Evolutionary conservation across 495 filamentous ascomycete species (phyloP).

Genomic region (Lophiotrema nucula): DNA sequence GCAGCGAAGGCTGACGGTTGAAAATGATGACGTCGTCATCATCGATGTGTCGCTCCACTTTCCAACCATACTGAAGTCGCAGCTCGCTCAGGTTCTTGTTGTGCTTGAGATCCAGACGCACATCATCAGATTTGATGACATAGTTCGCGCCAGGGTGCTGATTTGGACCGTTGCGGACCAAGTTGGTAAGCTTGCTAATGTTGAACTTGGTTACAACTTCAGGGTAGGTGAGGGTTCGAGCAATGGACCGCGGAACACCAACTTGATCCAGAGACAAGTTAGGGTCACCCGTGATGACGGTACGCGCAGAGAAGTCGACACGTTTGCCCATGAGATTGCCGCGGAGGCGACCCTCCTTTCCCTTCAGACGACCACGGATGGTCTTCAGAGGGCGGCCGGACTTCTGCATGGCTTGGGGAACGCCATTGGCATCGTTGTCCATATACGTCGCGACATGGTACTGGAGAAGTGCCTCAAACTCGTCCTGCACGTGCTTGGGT

Average conservation of each 20-base stretch:
- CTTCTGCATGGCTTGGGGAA: conserved; percentile 94
- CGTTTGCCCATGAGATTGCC: conserved; percentile 99
- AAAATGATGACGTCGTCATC: conserved; percentile 98
- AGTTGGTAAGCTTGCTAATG: conserved; percentile 81
- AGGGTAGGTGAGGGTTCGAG: conserved; percentile 86
- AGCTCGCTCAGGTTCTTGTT: conserved; percentile 80
- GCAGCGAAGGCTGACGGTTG: conserved; percentile 96
- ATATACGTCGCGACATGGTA: conserved; percentile 99
- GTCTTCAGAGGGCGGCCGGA: conserved; percentile 94
- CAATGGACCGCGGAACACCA: conserved; percentile 87
- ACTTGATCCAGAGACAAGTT: conserved; percentile 96
- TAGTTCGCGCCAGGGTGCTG: conserved; percentile 94
- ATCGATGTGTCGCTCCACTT: conserved; percentile 92
- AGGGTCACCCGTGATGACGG: conserved; percentile 97
- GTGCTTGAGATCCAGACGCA: conserved; percentile 89
- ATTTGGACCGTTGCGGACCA: conserved; percentile 90
- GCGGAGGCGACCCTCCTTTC: conserved; percentile 94
- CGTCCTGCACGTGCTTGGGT: conserved; percentile 79
- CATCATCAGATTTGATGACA: conserved; percentile 86
- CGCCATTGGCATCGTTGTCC: conserved; percentile 98
- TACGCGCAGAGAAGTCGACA: conserved; percentile 99
- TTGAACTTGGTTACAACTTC: conserved; percentile 98
- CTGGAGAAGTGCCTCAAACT: conserved; percentile 90
- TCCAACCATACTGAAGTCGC: conserved; percentile 91
- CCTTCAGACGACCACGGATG: conserved; percentile 93